phyloP scores from a whole-genome alignment of 208 protist genomes.

The Zelonia costaricensis region DNA sequence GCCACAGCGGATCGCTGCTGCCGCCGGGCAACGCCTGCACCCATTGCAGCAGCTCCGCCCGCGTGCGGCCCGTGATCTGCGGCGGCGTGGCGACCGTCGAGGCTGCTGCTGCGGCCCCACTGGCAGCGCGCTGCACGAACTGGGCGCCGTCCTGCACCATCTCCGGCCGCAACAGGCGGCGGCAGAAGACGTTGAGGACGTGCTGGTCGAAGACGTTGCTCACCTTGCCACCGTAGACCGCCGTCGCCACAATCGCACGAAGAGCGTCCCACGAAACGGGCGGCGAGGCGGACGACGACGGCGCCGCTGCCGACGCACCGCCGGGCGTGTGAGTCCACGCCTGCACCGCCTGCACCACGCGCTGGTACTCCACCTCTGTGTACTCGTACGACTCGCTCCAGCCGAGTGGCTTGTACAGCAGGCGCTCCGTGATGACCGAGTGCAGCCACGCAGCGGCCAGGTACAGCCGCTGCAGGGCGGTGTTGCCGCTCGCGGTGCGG shows the following conservation, averaged over 20 bases:
- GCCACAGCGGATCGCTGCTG: conserved; percentile 84
- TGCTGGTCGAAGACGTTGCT: conserved; percentile 98
- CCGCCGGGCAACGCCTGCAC: conserved; percentile 79
- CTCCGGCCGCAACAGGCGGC: conserved; percentile 68
- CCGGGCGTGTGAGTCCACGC: conserved; percentile 79
- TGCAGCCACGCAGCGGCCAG: conserved; percentile 98
- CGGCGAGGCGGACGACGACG: conserved; percentile 31
- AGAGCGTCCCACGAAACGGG: conserved; percentile 96
- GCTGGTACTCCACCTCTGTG: conserved; percentile 96
- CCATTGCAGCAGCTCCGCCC: conserved; percentile 87
- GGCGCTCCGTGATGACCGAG: conserved; percentile 95
- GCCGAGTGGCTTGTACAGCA: conserved; percentile 96
- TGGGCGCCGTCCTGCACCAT: conserved; percentile 26
- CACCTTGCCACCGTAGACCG: conserved; percentile 97
- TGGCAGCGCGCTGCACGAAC: conserved; percentile 34
- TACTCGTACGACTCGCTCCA: conserved; percentile 99
- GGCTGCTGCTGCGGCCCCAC: conserved; percentile 1
- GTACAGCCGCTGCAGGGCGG: conserved; percentile 92
- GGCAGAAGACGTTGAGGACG: conserved; percentile 93
- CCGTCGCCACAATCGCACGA: conserved; percentile 88
- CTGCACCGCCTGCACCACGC: conserved; percentile 92
- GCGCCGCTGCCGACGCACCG: conserved; percentile 16
- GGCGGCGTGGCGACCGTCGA: conserved; percentile 19
- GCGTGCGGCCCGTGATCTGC: conserved; percentile 26
- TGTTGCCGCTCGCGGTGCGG: conserved; percentile 10